Base-by-base conservation (phyloP, 768 basidiomycete species). In the Hygrocybe punicea region DNA sequence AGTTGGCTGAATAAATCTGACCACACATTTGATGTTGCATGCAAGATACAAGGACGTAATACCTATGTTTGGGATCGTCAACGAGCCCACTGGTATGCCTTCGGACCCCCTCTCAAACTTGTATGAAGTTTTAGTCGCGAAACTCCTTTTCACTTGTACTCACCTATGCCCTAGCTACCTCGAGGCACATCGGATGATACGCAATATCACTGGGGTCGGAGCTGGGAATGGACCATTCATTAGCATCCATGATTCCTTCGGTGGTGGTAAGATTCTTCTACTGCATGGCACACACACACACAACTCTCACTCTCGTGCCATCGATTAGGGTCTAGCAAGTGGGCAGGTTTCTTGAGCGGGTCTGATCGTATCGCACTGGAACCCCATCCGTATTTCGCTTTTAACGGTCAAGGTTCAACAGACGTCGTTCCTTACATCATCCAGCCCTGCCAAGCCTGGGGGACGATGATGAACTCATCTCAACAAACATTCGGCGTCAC, bases 141-240 rank as follows among this genome's bases (percentile, higher is more conserved):
- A 29, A 29, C n/a, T n/a, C n/a, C n/a, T n/a, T n/a, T 29, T 29
- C 29, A 29, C 29, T 17, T 44, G 45, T 37, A 13, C 64, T 50
- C 39, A 68, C 67, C 62, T 5, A 55, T 72, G 58, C 63, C 13
- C 69, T 67, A 48, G 86, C 75, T 79, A 85, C 74, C 70, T 84
- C 58, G 61, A 77, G 51, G 74, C 85, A 61, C 81, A 84, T 69
- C 65, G 81, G 50, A 81, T 83, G 74, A 82, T 89, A 52, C 79
- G 88, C 24, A 69, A 72, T 35, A 83, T 89, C 63, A 91, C 89
- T 11, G 91, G 91, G 10, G 68, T 77, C 39, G 92, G 92, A 1
- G 82, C 78, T 40, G 90, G 89, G 67, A 84, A 77, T 69, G 87
- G 74, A 66, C 85, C 70, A 7, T 58, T 19, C 46, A 50, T 61